These are phyloP conservation scores for Pseudogymnoascus sp. DNA, from an alignment of 2,329 filamentous ascomycete species.

Conservation along the genomic window DNA sequence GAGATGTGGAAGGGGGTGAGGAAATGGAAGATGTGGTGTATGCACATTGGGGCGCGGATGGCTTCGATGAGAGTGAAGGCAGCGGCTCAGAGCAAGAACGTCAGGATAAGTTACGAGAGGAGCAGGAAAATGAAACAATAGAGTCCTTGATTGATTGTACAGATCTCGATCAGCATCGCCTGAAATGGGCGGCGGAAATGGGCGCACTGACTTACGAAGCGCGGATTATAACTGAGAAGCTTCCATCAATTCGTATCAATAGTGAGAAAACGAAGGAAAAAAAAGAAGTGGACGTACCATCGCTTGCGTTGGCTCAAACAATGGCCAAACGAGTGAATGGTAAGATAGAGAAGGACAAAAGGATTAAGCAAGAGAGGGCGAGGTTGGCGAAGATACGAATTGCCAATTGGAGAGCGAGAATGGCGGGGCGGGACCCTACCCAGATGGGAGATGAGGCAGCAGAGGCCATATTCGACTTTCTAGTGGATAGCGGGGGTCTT, in stretches of 20 bases:
- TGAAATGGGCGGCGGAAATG: slow-evolving; percentile 6
- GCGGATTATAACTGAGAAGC: not conserved
- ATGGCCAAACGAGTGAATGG: not conserved
- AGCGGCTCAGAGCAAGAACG: not conserved
- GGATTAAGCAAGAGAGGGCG: not conserved
- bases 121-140: not conserved
- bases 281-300: not conserved
- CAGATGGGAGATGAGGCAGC: not conserved
- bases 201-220: not conserved
- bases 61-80: not conserved
- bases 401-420: not conserved
- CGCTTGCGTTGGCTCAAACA: not conserved
- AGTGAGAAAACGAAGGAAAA: not conserved
- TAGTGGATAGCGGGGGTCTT: not conserved
- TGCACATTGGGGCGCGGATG: not conserved
- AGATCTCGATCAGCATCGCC: not conserved
- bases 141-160: not conserved
- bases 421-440: not conserved
- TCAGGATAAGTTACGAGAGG: not conserved
- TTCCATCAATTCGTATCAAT: not conserved
- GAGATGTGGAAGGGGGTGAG: not conserved
- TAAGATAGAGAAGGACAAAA: not conserved
- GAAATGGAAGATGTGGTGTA: not conserved
- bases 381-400: not conserved
- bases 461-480: not conserved